Evolutionary conservation across 2,329 filamentous ascomycete species (phyloP), one percentile per base, ranked within the genome.

Genomic region (Ilyonectria robusta): DNA sequence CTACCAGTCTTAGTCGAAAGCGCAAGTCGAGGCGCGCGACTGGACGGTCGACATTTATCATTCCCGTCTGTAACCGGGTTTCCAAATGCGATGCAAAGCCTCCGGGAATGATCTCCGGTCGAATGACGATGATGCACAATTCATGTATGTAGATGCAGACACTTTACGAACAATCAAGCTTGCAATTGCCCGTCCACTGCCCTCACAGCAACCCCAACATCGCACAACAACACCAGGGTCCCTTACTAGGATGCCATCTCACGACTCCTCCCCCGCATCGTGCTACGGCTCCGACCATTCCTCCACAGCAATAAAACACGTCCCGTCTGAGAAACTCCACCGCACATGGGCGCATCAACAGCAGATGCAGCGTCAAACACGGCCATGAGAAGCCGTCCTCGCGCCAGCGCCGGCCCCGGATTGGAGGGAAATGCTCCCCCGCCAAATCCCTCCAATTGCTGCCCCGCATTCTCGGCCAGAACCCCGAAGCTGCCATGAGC

Each of bases 401-500:
- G 60, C 54, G 13, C 53, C 40, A 46, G 48, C 55, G 50, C 48
- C 42, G 54, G 56, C 62, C 54, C 35, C 56, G 69, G 40, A 70
- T 76, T 76, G 74, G 74, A 72, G 73, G 73, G 66, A 67, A 51
- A 63, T 37, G 48, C 56, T 65, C 64, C 68, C 53, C 51, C 59
- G 67, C 59, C 62, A 61, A 70, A 73, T 74, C 72, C 76, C 76
- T 76, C 76, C 76, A 78, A 78, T 78, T 67, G 65, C 53, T 62
- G 65, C 66, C 70, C 73, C 71, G 60, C 70, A 40, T 61, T 57
- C 50, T 67, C 74, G 74, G 72, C 33, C 42, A 71, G 74, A 74
- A 76, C 68, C 62, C 74, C 74, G 74, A 74, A 50, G 51, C 57
- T 65, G 67, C 68, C 61, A 67, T 59, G 50, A 65, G 53, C 56